A percentile compares a stretch with the other conserved stretches of the same genome.
These are phyloP conservation scores for Trypanosoma cruzi DNA, from an alignment of 208 protist species.

Conservation along the genomic window DNA sequence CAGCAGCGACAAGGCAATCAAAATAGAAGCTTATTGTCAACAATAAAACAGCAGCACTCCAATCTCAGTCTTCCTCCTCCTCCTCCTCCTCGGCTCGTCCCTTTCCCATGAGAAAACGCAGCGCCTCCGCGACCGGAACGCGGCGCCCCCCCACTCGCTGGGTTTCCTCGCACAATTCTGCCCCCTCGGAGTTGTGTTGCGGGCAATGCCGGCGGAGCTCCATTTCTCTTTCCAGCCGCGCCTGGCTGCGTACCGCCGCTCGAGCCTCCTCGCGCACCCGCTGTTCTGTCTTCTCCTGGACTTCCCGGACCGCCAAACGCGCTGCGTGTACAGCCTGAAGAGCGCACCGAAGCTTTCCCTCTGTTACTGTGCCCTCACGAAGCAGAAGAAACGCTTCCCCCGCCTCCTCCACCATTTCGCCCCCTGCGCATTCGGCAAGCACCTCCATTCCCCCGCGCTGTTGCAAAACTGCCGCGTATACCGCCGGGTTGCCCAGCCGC, in stretches of 20 bases:
- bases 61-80: constrained; percentile 11
- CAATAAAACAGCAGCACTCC: background rate
- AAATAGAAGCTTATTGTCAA: constrained; percentile 4
- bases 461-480: constrained; percentile 50
- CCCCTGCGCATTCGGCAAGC: constrained; percentile 43
- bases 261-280: constrained; percentile 33
- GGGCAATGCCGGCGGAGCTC: constrained; percentile 3
- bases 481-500: constrained; percentile 32
- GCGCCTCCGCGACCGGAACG: constrained; percentile 47
- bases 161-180: background rate
- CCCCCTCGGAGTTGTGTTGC: background rate
- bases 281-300: constrained; percentile 7
- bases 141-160: constrained; percentile 9
- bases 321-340: constrained; percentile 15
- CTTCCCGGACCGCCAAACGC: constrained; percentile 1
- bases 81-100: background rate
- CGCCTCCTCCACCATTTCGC: constrained; percentile 21
- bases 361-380: constrained; percentile 3
- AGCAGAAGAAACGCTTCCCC: constrained; percentile 15
- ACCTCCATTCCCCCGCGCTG: constrained; percentile 69
- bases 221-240: background rate
- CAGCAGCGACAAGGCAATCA: constrained; percentile 1
- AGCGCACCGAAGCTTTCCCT: constrained; percentile 13
- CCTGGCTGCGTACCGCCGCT: constrained; percentile 34
- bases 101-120: constrained; percentile 48